A percentile compares a stretch with the other conserved stretches of the same genome.
Evolutionary conservation across 768 basidiomycete genomes (phyloP).

Genomic region (Suillus cothurnatus): DNA sequence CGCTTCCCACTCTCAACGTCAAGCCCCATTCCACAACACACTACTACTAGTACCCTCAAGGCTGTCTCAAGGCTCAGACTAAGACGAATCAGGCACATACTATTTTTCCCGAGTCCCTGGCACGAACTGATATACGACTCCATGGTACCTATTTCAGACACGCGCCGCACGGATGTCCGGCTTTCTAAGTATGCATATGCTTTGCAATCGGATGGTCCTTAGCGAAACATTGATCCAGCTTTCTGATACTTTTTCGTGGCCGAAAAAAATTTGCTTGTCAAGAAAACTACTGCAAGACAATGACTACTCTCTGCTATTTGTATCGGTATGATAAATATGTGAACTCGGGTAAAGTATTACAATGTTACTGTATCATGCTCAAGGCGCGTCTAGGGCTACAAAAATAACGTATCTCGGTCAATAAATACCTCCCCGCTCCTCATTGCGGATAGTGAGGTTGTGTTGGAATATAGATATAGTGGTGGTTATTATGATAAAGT

Average conservation of each 20-base stretch:
- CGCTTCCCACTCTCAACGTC: not conserved
- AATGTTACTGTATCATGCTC: constrained; percentile 21
- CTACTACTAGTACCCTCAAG: not conserved
- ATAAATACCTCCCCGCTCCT: constrained; percentile 26
- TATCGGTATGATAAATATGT: constrained; percentile 2
- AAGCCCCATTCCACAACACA: not conserved
- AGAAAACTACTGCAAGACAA: not conserved
- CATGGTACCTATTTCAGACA: not conserved
- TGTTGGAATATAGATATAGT: constrained; percentile 1
- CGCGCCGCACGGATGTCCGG: not conserved
- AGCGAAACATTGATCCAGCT: not conserved
- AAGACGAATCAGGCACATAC: not conserved
- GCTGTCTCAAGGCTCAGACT: not conserved
- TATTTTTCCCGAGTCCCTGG: not conserved
- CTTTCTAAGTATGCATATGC: not conserved
- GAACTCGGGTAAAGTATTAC: constrained; percentile 15
- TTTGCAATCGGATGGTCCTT: not conserved
- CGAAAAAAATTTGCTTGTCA: not conserved
- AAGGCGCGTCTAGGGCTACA: constrained; percentile 27
- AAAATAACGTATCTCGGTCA: constrained; percentile 14
- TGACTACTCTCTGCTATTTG: not conserved
- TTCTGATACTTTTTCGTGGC: not conserved
- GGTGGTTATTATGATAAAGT: constrained; percentile 15
- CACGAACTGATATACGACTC: not conserved
- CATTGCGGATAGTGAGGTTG: constrained; percentile 11